These are phyloP conservation scores for Fusarium setosum DNA, from an alignment of 2,329 filamentous ascomycete genomes.

Conservation along the genomic window DNA sequence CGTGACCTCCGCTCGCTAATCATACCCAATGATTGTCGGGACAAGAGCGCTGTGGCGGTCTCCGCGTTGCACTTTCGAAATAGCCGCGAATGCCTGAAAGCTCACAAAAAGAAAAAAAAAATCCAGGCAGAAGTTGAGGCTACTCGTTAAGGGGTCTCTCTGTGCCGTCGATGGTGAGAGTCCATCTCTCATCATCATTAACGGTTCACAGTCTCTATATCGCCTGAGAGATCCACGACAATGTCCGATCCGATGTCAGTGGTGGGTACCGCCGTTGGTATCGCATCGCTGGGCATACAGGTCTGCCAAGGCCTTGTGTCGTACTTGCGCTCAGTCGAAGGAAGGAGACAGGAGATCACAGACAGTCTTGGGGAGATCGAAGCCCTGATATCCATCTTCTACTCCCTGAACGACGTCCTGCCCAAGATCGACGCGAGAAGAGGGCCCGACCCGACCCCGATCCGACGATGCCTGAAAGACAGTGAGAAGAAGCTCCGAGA, in stretches of 20 bases:
- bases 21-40: not conserved
- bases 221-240: too few relatives aligned
- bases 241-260: constrained; percentile 1
- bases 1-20: not conserved
- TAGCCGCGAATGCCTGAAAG: too few relatives aligned
- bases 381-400: not conserved
- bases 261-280: not conserved
- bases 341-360: not conserved
- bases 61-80: not conserved
- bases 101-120: not conserved
- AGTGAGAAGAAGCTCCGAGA: not conserved
- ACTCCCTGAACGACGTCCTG: not conserved
- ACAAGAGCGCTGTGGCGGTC: not conserved
- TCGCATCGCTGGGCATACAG: constrained; percentile 1
- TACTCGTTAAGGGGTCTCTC: not conserved
- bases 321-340: not conserved
- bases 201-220: too few relatives aligned
- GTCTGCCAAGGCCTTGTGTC: not conserved
- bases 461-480: not conserved
- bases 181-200: not conserved
- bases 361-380: not conserved
- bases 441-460: not conserved
- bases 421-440: not conserved
- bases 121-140: not conserved
- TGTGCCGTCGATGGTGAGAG: too few relatives aligned